Evolutionary conservation across 495 filamentous ascomycete species (phyloP).

Genomic region (Penicillium cosmopolitanum): DNA sequence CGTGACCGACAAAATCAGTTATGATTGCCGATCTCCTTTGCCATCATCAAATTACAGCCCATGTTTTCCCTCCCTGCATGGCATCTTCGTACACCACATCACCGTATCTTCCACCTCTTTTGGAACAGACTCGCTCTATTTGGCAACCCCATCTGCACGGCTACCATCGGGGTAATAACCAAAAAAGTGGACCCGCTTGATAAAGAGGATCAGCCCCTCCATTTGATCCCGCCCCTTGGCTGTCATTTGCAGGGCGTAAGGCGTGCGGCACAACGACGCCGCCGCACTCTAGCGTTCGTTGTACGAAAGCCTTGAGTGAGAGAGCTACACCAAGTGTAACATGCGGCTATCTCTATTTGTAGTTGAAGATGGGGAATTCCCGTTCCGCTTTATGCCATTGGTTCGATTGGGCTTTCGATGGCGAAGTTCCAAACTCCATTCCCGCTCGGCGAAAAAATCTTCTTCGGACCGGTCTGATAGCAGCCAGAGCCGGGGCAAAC

Average conservation of each 20-base stretch:
- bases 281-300: background rate
- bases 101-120: background rate
- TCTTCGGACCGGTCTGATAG: conserved; percentile 13
- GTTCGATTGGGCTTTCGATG: conserved; percentile 12
- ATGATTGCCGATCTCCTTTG: background rate
- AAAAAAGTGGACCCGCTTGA: conserved; percentile 12
- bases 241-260: conserved; percentile 15
- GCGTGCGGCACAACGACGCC: background rate
- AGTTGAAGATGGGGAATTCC: background rate
- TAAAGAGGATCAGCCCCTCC: conserved; percentile 5
- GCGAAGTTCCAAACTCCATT: conserved; percentile 11
- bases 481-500: conserved; percentile 24
- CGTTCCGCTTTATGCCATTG: background rate
- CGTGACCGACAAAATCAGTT: background rate
- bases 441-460: conserved; percentile 18
- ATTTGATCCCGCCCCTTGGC: conserved; percentile 4
- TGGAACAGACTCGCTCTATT: background rate
- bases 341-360: conserved; percentile 4
- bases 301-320: background rate
- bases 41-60: background rate
- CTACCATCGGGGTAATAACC: conserved; percentile 15
- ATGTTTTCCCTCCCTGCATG: background rate
- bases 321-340: background rate
- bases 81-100: background rate
- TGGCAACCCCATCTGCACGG: conserved; percentile 6